Percentiles rank a stretch among this genome's conserved stretches.
phyloP scores from a whole-genome alignment of 2,329 filamentous ascomycete species.

The Thermothelomyces thermophilus region DNA sequence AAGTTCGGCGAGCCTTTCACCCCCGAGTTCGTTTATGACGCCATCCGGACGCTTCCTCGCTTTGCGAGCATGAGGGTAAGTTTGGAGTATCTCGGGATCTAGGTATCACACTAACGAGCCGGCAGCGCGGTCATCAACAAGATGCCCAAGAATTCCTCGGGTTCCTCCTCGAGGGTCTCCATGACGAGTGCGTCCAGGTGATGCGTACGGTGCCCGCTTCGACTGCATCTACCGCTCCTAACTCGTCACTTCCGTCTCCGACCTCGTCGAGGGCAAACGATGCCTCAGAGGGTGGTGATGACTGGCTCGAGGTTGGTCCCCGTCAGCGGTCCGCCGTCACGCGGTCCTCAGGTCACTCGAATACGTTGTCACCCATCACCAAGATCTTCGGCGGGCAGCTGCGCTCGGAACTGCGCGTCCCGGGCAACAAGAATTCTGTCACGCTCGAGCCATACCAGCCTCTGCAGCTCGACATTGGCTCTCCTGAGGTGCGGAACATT shows the following conservation, averaged over 20 bases:
- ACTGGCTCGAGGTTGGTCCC: constrained; percentile 92
- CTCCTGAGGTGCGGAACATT: constrained; percentile 81
- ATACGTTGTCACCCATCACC: constrained; percentile 73
- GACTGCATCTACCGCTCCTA: constrained; percentile 29
- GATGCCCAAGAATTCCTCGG: constrained; percentile 96
- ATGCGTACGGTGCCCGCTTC: constrained; percentile 49
- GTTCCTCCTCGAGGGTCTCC: constrained; percentile 83
- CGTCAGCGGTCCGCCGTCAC: constrained; percentile 85
- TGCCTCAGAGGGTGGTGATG: constrained; percentile 41
- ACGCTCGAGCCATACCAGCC: constrained; percentile 92
- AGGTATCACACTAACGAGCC: constrained; percentile 25
- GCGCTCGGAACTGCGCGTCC: constrained; percentile 80
- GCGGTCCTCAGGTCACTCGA: constrained; percentile 70
- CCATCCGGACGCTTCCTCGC: constrained; percentile 75
- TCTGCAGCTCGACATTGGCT: constrained; percentile 88
- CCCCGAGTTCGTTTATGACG: constrained; percentile 92
- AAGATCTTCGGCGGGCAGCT: constrained; percentile 92
- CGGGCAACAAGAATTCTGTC: constrained; percentile 82
- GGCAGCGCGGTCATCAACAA: constrained; percentile 87
- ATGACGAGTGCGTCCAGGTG: constrained; percentile 81
- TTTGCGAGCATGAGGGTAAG: constrained; percentile 88
- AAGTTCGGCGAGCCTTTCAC: constrained; percentile 86
- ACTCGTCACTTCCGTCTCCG: constrained; percentile 39
- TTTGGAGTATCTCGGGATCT: constrained; percentile 16
- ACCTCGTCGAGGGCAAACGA: constrained; percentile 29